phyloP scores from a whole-genome alignment of 495 filamentous ascomycete genomes.

The Platismatia glauca region DNA sequence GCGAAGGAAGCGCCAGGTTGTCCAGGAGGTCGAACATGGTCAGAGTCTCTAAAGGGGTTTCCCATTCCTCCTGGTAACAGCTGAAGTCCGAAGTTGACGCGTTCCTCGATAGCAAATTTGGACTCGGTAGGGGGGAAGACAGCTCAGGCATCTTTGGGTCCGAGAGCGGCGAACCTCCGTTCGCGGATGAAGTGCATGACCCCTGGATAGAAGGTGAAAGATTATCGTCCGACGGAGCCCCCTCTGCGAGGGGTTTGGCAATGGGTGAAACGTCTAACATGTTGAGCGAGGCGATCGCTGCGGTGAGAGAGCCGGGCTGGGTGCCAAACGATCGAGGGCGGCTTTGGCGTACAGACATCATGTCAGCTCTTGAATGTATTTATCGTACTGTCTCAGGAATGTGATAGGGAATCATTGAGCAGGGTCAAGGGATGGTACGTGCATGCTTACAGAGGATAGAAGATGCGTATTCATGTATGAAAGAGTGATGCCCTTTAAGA shows the following conservation, averaged over 20 bases:
- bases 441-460: neutral
- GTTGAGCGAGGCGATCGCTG: constrained; percentile 8
- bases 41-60: constrained; percentile 82
- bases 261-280: constrained; percentile 26
- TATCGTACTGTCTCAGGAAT: neutral
- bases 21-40: constrained; percentile 90
- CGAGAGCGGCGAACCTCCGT: constrained; percentile 15
- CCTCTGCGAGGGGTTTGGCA: constrained; percentile 27
- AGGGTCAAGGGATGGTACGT: neutral
- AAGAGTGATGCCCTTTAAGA: neutral
- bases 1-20: constrained; percentile 81
- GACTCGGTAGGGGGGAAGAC: constrained; percentile 40
- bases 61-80: constrained; percentile 82
- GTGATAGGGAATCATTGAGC: neutral
- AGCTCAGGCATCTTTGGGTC: constrained; percentile 21
- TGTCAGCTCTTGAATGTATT: neutral
- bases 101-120: constrained; percentile 50
- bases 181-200: constrained; percentile 24
- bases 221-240: constrained; percentile 20
- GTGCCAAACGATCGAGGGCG: constrained; percentile 1
- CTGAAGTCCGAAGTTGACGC: constrained; percentile 69
- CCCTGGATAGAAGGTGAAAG: constrained; percentile 22
- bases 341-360: constrained; percentile 10
- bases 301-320: constrained; percentile 8
- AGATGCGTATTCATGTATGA: neutral